Base-by-base conservation (phyloP, 257 asterid species). In the Rhazya stricta region DNA sequence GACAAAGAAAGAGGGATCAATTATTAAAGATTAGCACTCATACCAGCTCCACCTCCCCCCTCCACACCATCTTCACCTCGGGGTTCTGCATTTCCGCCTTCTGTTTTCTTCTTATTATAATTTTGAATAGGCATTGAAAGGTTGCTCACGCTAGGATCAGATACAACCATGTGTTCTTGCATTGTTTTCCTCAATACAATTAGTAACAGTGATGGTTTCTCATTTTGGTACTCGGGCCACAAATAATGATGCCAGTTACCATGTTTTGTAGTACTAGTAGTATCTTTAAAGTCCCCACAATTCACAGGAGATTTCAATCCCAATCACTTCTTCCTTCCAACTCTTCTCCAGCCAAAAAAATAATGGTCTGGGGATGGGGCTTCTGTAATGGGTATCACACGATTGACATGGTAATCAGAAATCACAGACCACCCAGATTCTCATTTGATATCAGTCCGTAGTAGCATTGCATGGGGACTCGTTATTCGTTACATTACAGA, bases 161-260 rank as follows among this genome's bases (percentile, higher is more conserved):
- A 81, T 71, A 81, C 27, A 73, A 68, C 71, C 94, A 87, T 86
- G 94, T 91, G 97, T 82, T 75, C 25, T 43, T 88, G 96, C 94
- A 84, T 91, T 72, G 96, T 86, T 91, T 91, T 91, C 88, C 89
- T 74, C 90, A 83, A 85, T n/a, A 51, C 81, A 81, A 82, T 80
- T 84, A 89, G 76, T 83, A 63, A 61, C 77, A 77, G 74, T 58
- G 61, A 72, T 86, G 91, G 86, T 81, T 77, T 61, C 78, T 82
- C 79, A 86, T 87, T 81, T 87, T 69, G 97, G 86, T 82, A 75
- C 21, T 57, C 66, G 91, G 39, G 84, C 85, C 86, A 9, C 74
- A 73, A 61, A 82, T 65, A 68, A 74, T 30, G 21, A 48, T 51
- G 45, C 73, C 73, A 36, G 15, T 63, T 69, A 67, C 58, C 25